phyloP scores from a whole-genome alignment of 2,329 filamentous ascomycete species.

The Hymenoscyphus fructigenus region DNA sequence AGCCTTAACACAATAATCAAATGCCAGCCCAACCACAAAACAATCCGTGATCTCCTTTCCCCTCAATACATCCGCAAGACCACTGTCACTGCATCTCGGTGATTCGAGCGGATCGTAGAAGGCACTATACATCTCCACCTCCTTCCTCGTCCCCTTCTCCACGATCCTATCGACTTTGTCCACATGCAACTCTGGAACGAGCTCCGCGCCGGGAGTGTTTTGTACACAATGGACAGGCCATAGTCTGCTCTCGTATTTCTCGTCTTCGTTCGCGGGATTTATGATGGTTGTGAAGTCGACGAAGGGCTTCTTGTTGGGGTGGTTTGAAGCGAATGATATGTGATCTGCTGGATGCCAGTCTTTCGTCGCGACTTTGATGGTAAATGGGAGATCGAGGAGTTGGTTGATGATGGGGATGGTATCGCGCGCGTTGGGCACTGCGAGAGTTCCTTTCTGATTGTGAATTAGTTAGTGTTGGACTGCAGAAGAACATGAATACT shows the following conservation, averaged over 20 bases:
- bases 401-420: constrained; percentile 71
- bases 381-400: constrained; percentile 71
- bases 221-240: constrained; percentile 94
- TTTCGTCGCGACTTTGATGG: constrained; percentile 77
- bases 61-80: constrained; percentile 58
- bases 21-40: constrained; percentile 81
- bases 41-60: constrained; percentile 68
- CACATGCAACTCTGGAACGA: constrained; percentile 70
- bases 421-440: constrained; percentile 70
- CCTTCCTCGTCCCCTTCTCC: constrained; percentile 72
- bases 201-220: constrained; percentile 65
- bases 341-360: constrained; percentile 86
- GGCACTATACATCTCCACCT: constrained; percentile 90
- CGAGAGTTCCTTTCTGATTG: constrained; percentile 74
- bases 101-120: constrained; percentile 78
- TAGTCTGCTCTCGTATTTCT: constrained; percentile 66
- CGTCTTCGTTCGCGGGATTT: constrained; percentile 63
- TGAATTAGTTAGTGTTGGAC: constrained; percentile 9
- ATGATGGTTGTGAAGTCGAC: constrained; percentile 60
- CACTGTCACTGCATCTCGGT: constrained; percentile 59
- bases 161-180: constrained; percentile 63
- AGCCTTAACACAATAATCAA: constrained; percentile 79
- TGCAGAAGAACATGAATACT: constrained; percentile 27
- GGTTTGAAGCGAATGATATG: constrained; percentile 85
- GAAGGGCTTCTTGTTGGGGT: constrained; percentile 67